phyloP scores from a whole-genome alignment of 2,329 filamentous ascomycete species.

The Whalleya microplaca region DNA sequence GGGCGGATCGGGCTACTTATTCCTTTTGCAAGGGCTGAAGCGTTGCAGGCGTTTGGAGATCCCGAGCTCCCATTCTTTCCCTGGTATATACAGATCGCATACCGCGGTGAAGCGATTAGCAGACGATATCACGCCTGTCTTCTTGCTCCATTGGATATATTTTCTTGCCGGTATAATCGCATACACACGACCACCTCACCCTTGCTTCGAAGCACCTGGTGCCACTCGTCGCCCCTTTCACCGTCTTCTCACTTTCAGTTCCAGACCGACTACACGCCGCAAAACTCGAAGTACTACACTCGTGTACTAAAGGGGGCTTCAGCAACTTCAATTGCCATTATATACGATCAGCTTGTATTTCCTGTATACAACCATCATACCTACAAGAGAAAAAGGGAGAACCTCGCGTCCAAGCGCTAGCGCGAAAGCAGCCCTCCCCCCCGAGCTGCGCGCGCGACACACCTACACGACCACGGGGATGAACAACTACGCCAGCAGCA shows the following conservation, averaged over 20 bases:
- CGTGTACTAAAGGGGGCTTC: background rate
- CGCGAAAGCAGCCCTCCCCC: conserved; percentile 13
- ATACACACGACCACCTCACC: background rate
- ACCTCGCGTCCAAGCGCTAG: conserved; percentile 1
- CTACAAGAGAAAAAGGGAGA: background rate
- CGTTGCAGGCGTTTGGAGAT: background rate
- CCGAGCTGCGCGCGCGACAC: conserved; percentile 16
- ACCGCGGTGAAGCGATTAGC: background rate
- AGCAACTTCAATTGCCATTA: background rate
- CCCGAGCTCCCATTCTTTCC: background rate
- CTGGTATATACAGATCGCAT: background rate
- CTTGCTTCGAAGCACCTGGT: background rate
- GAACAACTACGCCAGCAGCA: conserved; percentile 38
- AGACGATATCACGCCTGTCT: background rate
- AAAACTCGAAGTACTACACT: background rate
- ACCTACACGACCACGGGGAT: conserved; percentile 23
- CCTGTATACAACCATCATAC: background rate
- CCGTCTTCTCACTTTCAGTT: background rate
- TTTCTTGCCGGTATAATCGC: background rate
- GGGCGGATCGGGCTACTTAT: background rate
- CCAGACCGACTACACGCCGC: background rate
- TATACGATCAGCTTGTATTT: background rate
- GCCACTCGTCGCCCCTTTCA: no score
- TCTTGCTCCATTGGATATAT: background rate
- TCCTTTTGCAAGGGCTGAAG: background rate